Conservation (phyloP, 345 rosid species). For the Brassica juncea region DNA sequence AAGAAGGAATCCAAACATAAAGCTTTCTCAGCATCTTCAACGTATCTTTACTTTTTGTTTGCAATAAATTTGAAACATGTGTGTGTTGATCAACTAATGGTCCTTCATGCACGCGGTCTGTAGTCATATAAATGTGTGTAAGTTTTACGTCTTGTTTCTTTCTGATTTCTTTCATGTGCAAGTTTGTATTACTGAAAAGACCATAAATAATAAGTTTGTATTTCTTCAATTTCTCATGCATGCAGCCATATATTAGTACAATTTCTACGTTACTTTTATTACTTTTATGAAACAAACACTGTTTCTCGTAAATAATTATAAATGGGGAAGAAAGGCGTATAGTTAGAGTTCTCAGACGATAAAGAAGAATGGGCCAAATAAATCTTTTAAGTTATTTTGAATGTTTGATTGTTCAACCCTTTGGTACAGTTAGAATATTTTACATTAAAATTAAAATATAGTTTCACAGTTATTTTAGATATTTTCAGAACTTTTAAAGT, state of each 20-base stretch:
- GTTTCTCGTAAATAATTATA: background rate
- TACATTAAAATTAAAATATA: no score
- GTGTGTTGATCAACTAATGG: slow-evolving; percentile 22
- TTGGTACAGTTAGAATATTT: background rate
- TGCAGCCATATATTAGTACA: background rate
- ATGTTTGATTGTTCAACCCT: background rate
- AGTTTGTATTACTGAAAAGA: slow-evolving; percentile 21
- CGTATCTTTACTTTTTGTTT: slow-evolving; percentile 14
- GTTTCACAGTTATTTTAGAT: background rate
- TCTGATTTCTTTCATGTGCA: slow-evolving; percentile 26
- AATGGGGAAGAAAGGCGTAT: background rate
- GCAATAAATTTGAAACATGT: slow-evolving; percentile 34
- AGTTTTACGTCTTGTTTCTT: slow-evolving; percentile 17
- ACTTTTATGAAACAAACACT: background rate
- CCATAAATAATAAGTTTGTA: background rate
- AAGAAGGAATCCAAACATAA: slow-evolving; percentile 17
- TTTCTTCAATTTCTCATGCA: slow-evolving; percentile 20
- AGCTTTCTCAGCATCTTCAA: slow-evolving; percentile 28
- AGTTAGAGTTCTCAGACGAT: slow-evolving; percentile 1
- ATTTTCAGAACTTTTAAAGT: background rate
- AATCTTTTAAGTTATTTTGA: background rate
- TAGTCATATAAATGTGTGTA: slow-evolving; percentile 19
- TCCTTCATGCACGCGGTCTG: slow-evolving; percentile 16
- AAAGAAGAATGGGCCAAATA: background rate
- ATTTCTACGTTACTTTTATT: background rate